Evolutionary conservation across 1,284 basidiomycete genomes (phyloP).

Genomic region (Trichosporon inkin): DNA sequence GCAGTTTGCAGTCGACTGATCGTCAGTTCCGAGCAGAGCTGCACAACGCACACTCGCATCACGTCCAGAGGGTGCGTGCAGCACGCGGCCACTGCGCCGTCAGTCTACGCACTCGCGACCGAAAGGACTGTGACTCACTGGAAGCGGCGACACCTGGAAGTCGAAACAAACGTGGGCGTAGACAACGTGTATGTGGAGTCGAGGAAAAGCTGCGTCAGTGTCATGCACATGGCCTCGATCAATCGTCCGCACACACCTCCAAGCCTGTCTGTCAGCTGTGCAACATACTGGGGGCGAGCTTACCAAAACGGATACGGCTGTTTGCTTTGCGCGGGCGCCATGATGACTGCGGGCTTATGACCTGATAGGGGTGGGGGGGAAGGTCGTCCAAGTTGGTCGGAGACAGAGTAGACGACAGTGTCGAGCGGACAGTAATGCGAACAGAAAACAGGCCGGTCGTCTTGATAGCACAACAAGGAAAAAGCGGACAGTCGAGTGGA

Average conservation of each 20-base stretch:
- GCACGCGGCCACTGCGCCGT: slow-evolving; percentile 67
- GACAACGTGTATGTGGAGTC: background rate
- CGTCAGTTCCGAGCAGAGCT: background rate
- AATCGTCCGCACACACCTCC: slow-evolving; percentile 15
- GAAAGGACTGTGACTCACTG: slow-evolving; percentile 54
- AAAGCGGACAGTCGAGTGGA: background rate
- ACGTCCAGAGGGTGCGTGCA: slow-evolving; percentile 82
- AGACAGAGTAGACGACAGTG: too few species aligned
- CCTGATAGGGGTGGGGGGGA: too few species aligned
- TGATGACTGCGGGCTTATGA: background rate
- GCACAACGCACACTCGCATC: slow-evolving; percentile 65
- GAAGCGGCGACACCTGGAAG: slow-evolving; percentile 59
- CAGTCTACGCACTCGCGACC: background rate
- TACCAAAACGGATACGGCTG: slow-evolving; percentile 27
- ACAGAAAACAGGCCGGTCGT: too few species aligned
- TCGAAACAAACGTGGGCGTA: background rate
- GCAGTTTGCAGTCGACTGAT: slow-evolving; percentile 48
- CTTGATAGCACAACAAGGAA: too few species aligned
- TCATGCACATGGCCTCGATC: background rate
- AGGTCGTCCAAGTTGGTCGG: too few species aligned
- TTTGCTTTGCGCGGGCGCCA: slow-evolving; percentile 11
- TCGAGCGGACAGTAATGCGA: too few species aligned
- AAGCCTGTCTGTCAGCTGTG: slow-evolving; percentile 13
- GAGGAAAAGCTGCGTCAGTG: slow-evolving; percentile 11
- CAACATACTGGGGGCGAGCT: background rate